phyloP scores from a whole-genome alignment of 1,139 yeast genomes.

The Candida sp. region DNA sequence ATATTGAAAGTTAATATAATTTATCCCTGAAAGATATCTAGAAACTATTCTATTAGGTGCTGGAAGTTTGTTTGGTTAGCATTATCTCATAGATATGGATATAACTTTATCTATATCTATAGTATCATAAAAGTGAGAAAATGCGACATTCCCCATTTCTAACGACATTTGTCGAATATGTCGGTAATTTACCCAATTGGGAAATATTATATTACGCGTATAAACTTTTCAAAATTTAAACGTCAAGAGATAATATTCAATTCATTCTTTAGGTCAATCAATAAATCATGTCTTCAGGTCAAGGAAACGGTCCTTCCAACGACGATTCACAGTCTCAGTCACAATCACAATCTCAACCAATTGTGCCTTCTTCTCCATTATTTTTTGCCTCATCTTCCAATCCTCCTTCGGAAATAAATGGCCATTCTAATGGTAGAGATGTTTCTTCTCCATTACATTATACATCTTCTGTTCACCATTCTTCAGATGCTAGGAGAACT shows the following conservation, averaged over 20 bases:
- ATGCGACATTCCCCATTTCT: no score
- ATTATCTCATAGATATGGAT: no score
- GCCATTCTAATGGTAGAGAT: constrained; percentile 14
- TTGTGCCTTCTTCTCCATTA: constrained; percentile 66
- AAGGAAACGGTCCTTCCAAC: constrained; percentile 22
- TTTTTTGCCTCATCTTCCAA: constrained; percentile 56
- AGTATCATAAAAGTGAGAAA: no score
- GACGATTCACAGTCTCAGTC: constrained; percentile 24
- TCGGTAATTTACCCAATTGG: constrained; percentile 1
- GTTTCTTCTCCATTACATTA: constrained; percentile 46
- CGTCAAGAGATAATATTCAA: no score
- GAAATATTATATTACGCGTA: not conserved
- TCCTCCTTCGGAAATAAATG: constrained; percentile 34
- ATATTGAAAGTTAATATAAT: no score
- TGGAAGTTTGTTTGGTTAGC: no score
- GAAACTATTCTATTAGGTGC: no score
- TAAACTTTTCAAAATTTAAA: not conserved
- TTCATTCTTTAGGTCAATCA: no score
- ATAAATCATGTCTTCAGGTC: constrained; percentile 26
- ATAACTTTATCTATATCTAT: no score
- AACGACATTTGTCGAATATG: no score
- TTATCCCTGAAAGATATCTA: no score
- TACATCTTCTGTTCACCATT: constrained; percentile 39
- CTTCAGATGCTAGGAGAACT: constrained; percentile 29
- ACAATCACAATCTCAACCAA: constrained; percentile 35